phyloP scores from a whole-genome alignment of 768 basidiomycete species.

The Clitopilus hobsonii region DNA sequence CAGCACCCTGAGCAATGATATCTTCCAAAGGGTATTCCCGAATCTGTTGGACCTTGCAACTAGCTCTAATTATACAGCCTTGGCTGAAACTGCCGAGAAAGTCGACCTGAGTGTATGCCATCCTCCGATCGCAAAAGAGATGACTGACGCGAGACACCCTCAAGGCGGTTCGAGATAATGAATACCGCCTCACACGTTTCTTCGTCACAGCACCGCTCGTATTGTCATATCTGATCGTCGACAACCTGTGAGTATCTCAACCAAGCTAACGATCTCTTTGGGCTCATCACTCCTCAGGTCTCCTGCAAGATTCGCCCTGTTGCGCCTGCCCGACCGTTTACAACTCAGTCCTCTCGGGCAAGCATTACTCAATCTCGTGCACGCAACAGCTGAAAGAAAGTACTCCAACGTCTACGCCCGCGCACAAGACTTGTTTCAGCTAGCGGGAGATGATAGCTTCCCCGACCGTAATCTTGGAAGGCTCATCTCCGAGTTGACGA shows the following conservation, averaged over 20 bases:
- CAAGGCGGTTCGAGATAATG: constrained; percentile 29
- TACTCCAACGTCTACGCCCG: constrained; percentile 53
- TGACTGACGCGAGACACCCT: background rate
- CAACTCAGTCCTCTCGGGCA: constrained; percentile 38
- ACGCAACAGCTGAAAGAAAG: constrained; percentile 48
- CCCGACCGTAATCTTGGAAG: constrained; percentile 39
- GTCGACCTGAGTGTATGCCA: constrained; percentile 49
- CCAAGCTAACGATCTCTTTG: background rate
- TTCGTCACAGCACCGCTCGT: constrained; percentile 57
- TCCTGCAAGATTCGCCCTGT: constrained; percentile 54
- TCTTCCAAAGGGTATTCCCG: constrained; percentile 42
- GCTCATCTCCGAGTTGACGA: constrained; percentile 38
- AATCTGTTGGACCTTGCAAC: constrained; percentile 39
- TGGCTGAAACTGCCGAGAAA: constrained; percentile 45
- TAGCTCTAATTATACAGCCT: constrained; percentile 34
- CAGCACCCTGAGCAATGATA: constrained; percentile 23
- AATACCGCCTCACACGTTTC: constrained; percentile 39
- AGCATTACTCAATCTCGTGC: constrained; percentile 40
- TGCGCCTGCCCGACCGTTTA: constrained; percentile 49
- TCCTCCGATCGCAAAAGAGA: background rate
- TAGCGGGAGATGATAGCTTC: constrained; percentile 40
- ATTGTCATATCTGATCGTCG: constrained; percentile 58
- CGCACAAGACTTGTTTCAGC: constrained; percentile 33
- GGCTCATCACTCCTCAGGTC: constrained; percentile 31
- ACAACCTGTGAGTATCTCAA: constrained; percentile 50